Conservation (phyloP, 768 basidiomycete species). For the Serendipita sp. region DNA sequence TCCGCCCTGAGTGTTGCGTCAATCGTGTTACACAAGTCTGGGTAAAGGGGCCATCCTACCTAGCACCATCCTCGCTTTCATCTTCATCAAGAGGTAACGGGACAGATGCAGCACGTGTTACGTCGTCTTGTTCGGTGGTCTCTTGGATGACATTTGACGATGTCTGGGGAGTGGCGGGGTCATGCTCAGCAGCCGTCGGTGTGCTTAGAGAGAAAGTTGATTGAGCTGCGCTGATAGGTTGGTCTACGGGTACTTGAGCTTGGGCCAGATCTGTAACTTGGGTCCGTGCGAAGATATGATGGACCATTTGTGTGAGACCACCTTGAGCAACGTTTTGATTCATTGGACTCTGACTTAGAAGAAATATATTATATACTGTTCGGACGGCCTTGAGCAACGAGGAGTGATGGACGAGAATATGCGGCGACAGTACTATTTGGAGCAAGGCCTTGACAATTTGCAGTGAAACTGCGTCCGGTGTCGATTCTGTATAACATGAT, state of each 20-base stretch:
- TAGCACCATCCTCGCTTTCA: neutral
- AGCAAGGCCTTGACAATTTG: constrained; percentile 95
- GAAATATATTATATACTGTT: constrained; percentile 96
- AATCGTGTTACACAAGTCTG: neutral
- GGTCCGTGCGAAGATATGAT: constrained; percentile 78
- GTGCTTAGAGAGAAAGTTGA: constrained; percentile 1
- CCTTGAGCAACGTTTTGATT: constrained; percentile 99
- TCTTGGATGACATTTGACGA: neutral
- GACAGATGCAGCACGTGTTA: neutral
- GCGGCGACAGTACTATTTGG: constrained; percentile 72
- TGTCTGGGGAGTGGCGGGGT: neutral
- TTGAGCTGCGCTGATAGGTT: neutral
- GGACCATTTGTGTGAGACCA: constrained; percentile 94
- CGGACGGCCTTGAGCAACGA: constrained; percentile 89
- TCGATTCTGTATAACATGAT: constrained; percentile 73
- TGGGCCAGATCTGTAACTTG: neutral
- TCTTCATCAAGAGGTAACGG: neutral
- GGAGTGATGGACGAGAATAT: constrained; percentile 84
- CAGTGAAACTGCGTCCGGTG: constrained; percentile 79
- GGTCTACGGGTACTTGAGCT: neutral
- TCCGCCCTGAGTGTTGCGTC: neutral
- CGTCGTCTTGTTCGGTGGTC: neutral
- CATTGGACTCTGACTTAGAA: constrained; percentile 74
- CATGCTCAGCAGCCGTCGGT: neutral
- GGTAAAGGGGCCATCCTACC: neutral